phyloP scores from a whole-genome alignment of 179 eudicot genomes.

The Patellifolia procumbens region DNA sequence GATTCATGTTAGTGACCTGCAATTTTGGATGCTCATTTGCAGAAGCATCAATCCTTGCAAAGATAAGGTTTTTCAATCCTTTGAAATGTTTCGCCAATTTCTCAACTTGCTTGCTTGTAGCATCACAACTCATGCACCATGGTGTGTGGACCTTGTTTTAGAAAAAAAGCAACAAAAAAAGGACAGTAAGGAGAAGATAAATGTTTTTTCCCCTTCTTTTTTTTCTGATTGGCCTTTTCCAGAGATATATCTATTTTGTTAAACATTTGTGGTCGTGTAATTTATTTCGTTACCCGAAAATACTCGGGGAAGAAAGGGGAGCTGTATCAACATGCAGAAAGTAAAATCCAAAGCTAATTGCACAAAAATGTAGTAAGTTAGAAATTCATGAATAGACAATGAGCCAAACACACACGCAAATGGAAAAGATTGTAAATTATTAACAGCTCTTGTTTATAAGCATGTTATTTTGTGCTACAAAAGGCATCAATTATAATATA shows the following conservation, averaged over 20 bases:
- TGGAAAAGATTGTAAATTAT: too few species aligned
- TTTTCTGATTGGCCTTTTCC: not conserved
- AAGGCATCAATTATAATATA: not conserved
- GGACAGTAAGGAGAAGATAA: not conserved
- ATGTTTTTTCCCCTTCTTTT: too few species aligned
- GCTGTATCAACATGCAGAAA: not conserved
- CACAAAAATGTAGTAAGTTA: not conserved
- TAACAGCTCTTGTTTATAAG: not conserved
- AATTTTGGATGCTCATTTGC: conserved; percentile 85
- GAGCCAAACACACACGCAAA: not conserved
- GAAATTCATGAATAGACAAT: too few species aligned
- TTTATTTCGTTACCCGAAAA: not conserved
- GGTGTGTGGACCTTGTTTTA: conserved; percentile 75
- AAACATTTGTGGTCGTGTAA: not conserved
- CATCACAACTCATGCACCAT: conserved; percentile 83
- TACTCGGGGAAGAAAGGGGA: not conserved
- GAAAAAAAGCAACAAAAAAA: not conserved
- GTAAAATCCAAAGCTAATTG: not conserved
- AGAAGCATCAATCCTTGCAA: conserved; percentile 86
- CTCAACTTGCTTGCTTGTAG: conserved; percentile 83
- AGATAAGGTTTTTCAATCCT: conserved; percentile 65
- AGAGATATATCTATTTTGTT: not conserved
- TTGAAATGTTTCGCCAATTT: conserved; percentile 94
- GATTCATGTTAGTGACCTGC: conserved; percentile 46
- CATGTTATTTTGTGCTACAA: not conserved